A percentile compares a stretch with the other conserved stretches of the same genome.
Conservation (phyloP, 768 basidiomycete species). For the Hortiboletus flavorubellus region DNA sequence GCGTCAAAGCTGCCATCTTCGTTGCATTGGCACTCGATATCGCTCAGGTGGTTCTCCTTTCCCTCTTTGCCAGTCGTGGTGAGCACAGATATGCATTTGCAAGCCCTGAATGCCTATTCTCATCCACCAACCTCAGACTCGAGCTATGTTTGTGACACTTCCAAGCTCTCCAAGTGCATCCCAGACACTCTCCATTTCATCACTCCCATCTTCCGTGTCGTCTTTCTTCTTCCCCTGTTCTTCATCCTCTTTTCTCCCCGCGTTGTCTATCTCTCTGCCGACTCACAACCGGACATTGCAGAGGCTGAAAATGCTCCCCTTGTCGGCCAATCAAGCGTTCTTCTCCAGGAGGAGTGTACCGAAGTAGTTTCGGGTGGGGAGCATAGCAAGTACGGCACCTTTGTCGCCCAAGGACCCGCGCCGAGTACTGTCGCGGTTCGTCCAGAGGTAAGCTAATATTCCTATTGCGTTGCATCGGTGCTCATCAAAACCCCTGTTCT, state of each 20-base stretch:
- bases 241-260: conserved; percentile 61
- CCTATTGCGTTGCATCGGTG: neutral
- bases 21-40: conserved; percentile 58
- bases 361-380: conserved; percentile 31
- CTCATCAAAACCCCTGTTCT: neutral
- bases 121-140: conserved; percentile 9
- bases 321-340: conserved; percentile 44
- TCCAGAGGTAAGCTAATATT: conserved; percentile 9
- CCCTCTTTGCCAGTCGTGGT: conserved; percentile 38
- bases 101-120: neutral
- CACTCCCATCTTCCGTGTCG: conserved; percentile 62
- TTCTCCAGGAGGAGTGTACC: conserved; percentile 48
- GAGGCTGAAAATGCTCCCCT: conserved; percentile 27
- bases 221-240: conserved; percentile 60
- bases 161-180: conserved; percentile 29
- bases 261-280: conserved; percentile 48
- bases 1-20: conserved; percentile 53
- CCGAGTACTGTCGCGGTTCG: neutral
- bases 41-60: conserved; percentile 53
- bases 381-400: conserved; percentile 75
- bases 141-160: conserved; percentile 16
- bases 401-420: conserved; percentile 33
- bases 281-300: conserved; percentile 14
- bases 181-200: conserved; percentile 45
- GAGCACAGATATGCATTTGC: conserved; percentile 16